Base-by-base conservation (phyloP, 2,329 filamentous ascomycete species). In the Penicillium vulpinum region DNA sequence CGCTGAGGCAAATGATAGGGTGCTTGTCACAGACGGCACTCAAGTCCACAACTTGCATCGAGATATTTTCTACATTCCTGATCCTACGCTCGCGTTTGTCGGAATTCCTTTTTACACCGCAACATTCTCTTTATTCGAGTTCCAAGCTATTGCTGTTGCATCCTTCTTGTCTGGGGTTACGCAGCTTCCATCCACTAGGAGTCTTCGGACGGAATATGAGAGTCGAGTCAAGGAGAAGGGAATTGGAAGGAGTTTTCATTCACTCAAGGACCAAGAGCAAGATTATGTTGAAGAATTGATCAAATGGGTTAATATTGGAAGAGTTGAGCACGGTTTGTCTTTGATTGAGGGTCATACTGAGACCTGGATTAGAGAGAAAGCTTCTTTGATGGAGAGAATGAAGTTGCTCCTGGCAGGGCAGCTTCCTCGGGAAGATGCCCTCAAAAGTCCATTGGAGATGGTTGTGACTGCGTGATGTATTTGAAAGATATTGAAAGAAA, bases 61-160 rank as follows among this genome's bases (percentile, higher is more conserved):
- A 56, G 87, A 90, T 67, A 85, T 90, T 15, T 90, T 88, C 67
- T 90, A 89, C 70, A 88, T 89, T 41, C 80, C 81, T 0, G 86
- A 90, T 58, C 85, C 87, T 0, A 83, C 84, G 0, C 74, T 90
- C 0, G 75, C 79, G 0, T 89, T 89, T 60, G 75, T 89, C 18
- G 87, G 87, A 0, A 82, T 87, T 0, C 86, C 85, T 0, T 88
- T 85, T 64, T 83, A 88, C 64, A 84, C 84, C 0, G 85, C 86
- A 0, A 89, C 87, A 0, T 90, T 89, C 64, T 85, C 85, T 0
- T 75, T 89, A 0, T 90, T 89, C 58, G 87, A 90, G 58, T 88
- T 88, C 62, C 88, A 90, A 67, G 86, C 85, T 0, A 83, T 87
- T 60, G 81, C 80, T 0, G 75, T 88, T 0, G 82, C 86, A 0